Percentiles rank a stretch among this genome's conserved stretches.
Conservation (phyloP, 345 rosid genomes). For the Linum trigynum region DNA sequence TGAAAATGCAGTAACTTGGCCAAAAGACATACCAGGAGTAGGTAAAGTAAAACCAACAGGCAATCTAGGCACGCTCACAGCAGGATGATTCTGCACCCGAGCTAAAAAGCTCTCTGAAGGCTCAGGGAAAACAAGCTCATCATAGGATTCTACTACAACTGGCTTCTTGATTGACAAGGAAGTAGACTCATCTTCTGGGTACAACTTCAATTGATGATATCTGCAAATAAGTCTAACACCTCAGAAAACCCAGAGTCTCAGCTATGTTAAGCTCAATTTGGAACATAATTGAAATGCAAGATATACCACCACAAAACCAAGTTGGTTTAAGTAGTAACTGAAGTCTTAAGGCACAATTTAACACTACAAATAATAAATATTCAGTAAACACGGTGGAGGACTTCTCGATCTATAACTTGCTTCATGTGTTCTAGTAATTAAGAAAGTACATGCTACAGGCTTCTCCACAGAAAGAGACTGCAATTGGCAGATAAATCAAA, state of each 20-base stretch:
- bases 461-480: not conserved
- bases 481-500: not conserved
- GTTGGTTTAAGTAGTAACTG: too few species aligned
- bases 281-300: not conserved
- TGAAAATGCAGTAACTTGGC: not conserved
- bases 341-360: too few species aligned
- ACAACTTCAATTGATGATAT: slow-evolving; percentile 60
- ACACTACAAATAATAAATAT: too few species aligned
- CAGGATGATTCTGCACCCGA: slow-evolving; percentile 64
- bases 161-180: slow-evolving; percentile 68
- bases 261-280: too few species aligned
- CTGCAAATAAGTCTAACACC: slow-evolving; percentile 21
- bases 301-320: not conserved
- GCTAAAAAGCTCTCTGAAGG: slow-evolving; percentile 60
- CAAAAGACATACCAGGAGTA: slow-evolving; percentile 33
- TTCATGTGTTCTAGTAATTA: not conserved
- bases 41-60: slow-evolving; percentile 45
- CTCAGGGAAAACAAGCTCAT: slow-evolving; percentile 75
- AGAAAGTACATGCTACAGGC: not conserved
- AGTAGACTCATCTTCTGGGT: slow-evolving; percentile 57
- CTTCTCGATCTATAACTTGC: too few species aligned
- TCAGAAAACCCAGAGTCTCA: not conserved
- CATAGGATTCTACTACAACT: slow-evolving; percentile 66
- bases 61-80: slow-evolving; percentile 47
- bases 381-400: too few species aligned